Evolutionary conservation across 2,329 filamentous ascomycete genomes (phyloP), one percentile per base, ranked within the genome.

Genomic region (Allantophomopsis lycopodina): DNA sequence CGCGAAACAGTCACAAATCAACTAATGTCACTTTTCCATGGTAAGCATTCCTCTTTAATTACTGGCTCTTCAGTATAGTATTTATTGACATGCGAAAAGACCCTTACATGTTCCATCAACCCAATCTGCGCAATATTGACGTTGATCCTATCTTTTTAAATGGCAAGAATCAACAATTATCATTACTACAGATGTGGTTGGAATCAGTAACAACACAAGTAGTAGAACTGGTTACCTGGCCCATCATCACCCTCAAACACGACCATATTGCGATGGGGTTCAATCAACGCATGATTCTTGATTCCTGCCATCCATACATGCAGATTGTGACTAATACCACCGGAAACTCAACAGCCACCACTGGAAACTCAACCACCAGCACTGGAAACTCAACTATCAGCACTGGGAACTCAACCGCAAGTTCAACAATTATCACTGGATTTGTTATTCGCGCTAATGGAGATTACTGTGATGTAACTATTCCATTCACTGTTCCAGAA

Each of bases 181-280:
- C 47, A 40, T 36, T 52, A 5, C 32, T 52, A 2, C 44, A 51
- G 40, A 48, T 50, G 40, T 50, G 46, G 49, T 44, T 49, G 4
- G 50, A 53, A 36, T 47, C 43, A 8, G 41, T 52, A 3, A 39
- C 50, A 4, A 35, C 43, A 12, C 48, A 51, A 37, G 42, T 53
- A 15, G 41, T 40, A 2, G 38, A 46, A 15, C 46, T 31, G 46
- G 43, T 51, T 63, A 60, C 15, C 55, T 73, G 69, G 69, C 68
- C 69, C 2, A 50, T 75, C 30, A 57, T 65, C 15, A 68, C 67
- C 2, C 54, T 69, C 43, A 73, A 68, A 42, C 71, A 74, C 40
- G 63, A 71, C 44, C 66, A 75, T 48, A 21, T 21, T 15, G 23
- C 44, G 46, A 43, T 49, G 51, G 56, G 58, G 7, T 79, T 77